Base-by-base conservation (phyloP, 1,284 basidiomycete species). In the Irpex sp. region DNA sequence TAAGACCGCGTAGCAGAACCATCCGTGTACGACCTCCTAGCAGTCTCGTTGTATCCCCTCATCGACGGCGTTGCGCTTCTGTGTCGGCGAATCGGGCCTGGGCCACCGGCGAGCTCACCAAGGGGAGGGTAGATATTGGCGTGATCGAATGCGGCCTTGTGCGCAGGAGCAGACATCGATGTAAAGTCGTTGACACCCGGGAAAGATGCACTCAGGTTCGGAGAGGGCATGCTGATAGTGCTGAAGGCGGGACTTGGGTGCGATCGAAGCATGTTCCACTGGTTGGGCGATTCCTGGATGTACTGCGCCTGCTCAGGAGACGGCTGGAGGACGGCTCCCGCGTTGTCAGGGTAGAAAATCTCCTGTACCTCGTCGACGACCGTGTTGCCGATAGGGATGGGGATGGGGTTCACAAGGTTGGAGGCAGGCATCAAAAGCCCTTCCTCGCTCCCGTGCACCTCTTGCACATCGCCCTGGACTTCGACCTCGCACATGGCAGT, bases 61-160 rank as follows among this genome's bases (percentile, higher is more conserved):
- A 86, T 66, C 0, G 84, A 85, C 15, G 90, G 90, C 19, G 90
- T 92, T 79, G 88, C 90, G 72, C 88, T 90, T 61, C 90, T 78
- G 71, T 90, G 85, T 57, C 89, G 79, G 60, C 89, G 76, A 46
- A 86, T 79, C 5, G 90, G 87, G 2, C 88, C 88, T n/a, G 75
- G 67, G 13, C 74, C 76, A 60, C 59, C 56, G 60, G 54, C 46
- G 63, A 63, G 11, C 51, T 67, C 65, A 75, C 76, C 71, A 9
- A 75, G 76, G 9, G 80, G 71, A 0, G 81, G 78, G 68, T 83
- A 87, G 50, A 87, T 71, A 58, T 77, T 65, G 0, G 72, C 66
- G 65, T 86, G 85, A 69, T 91, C 89, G 63, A 90, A 90, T 11
- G 78, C 78, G 47, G 83, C 81, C 72, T 88, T 86, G 69, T 88